A percentile compares a stretch with the other conserved stretches of the same genome.
phyloP scores from a whole-genome alignment of 2,329 filamentous ascomycete genomes.

The Diaporthe aspalathi region DNA sequence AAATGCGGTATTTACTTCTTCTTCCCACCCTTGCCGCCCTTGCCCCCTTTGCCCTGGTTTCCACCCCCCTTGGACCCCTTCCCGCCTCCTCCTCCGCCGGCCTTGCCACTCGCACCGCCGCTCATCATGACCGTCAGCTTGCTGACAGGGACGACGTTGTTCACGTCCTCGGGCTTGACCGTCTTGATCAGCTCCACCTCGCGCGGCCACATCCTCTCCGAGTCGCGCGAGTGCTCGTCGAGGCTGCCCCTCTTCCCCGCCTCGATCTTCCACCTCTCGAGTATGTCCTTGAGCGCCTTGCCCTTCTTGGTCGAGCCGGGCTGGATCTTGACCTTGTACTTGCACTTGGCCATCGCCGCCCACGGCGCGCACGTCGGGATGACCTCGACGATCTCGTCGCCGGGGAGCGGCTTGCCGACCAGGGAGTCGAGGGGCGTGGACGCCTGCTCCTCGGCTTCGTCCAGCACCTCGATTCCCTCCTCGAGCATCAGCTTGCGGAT shows the following conservation, averaged over 20 bases:
- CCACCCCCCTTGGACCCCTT: constrained; percentile 50
- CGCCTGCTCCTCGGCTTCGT: constrained; percentile 68
- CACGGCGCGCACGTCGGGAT: constrained; percentile 75
- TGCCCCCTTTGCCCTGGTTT: constrained; percentile 48
- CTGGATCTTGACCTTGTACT: constrained; percentile 96
- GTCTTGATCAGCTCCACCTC: constrained; percentile 87
- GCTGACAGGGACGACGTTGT: constrained; percentile 82
- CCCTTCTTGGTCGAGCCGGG: constrained; percentile 92
- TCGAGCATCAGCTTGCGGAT: constrained; percentile 69
- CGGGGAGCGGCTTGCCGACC: constrained; percentile 80
- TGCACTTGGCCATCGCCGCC: constrained; percentile 74
- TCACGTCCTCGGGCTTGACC: constrained; percentile 84
- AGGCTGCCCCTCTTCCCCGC: constrained; percentile 67
- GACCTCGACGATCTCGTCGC: constrained; percentile 82
- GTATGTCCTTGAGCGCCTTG: constrained; percentile 89
- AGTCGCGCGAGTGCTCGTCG: constrained; percentile 70
- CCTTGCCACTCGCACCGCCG: constrained; percentile 62
- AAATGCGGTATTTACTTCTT: constrained; percentile 45
- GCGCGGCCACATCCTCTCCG: constrained; percentile 83
- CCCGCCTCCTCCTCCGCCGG: constrained; percentile 55
- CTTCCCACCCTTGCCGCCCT: constrained; percentile 58
- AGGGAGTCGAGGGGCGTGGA: constrained; percentile 74
- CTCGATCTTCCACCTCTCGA: constrained; percentile 82
- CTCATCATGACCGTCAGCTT: constrained; percentile 84
- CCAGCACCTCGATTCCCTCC: constrained; percentile 68